phyloP scores from a whole-genome alignment of 2,329 filamentous ascomycete species.

The Onygenales sp. region DNA sequence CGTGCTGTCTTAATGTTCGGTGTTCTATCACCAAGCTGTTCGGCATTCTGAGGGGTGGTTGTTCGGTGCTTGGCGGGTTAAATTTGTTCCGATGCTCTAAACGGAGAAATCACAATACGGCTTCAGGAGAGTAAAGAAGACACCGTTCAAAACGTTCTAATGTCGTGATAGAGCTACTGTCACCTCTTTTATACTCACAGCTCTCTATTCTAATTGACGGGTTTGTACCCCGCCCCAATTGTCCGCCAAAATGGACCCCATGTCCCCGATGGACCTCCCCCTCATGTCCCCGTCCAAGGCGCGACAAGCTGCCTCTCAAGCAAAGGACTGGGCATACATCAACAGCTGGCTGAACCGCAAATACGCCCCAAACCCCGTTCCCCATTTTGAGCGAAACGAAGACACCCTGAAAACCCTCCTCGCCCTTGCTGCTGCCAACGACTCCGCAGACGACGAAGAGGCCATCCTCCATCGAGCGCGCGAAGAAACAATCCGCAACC shows the following conservation, averaged over 20 bases:
- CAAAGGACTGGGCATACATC: constrained; percentile 85
- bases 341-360: constrained; percentile 72
- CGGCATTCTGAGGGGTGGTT: background rate
- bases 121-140: background rate
- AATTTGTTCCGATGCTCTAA: background rate
- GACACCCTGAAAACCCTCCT: constrained; percentile 71
- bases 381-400: constrained; percentile 74
- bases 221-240: constrained; percentile 6
- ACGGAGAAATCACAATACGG: background rate
- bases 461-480: constrained; percentile 26
- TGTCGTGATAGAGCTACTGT: background rate
- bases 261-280: constrained; percentile 1
- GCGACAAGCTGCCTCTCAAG: constrained; percentile 67
- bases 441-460: constrained; percentile 47
- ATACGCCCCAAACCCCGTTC: constrained; percentile 54
- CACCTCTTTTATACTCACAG: background rate
- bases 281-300: constrained; percentile 53
- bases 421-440: constrained; percentile 64
- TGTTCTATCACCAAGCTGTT: background rate
- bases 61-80: background rate
- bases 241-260: background rate
- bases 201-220: background rate
- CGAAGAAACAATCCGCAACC: constrained; percentile 25
- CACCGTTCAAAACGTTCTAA: constrained; percentile 4
- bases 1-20: background rate